A percentile compares a stretch with the other conserved stretches of the same genome.
These are phyloP conservation scores for Multifurca ochricompacta DNA, from an alignment of 768 basidiomycete genomes.

Conservation along the genomic window DNA sequence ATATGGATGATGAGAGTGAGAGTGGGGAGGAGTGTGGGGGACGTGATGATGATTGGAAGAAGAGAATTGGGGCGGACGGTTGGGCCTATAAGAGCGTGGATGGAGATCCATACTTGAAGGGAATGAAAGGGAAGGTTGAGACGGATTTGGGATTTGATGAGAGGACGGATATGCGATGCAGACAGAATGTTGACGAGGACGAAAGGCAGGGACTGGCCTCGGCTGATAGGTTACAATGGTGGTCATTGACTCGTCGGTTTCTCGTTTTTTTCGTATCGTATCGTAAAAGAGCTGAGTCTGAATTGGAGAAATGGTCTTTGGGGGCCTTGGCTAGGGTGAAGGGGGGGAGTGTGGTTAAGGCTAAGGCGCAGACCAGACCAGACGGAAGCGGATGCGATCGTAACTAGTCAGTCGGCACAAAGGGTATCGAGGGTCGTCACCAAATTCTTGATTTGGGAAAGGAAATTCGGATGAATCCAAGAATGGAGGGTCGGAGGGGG, in stretches of 20 bases:
- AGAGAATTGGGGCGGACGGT: constrained; percentile 10
- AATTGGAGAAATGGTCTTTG: constrained; percentile 2
- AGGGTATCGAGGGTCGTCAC: constrained; percentile 10
- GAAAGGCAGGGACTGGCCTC: constrained; percentile 13
- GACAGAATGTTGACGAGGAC: constrained; percentile 14
- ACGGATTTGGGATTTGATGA: constrained; percentile 8
- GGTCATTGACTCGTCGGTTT: constrained; percentile 6
- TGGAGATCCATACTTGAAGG: constrained; percentile 12
- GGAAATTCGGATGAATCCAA: constrained; percentile 1
- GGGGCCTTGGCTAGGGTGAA: no score
- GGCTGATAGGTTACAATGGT: constrained; percentile 14
- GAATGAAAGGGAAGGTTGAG: constrained; percentile 17
- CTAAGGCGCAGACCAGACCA: not conserved
- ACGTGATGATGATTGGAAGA: not conserved
- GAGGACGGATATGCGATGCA: constrained; percentile 9
- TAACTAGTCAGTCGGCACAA: constrained; percentile 14
- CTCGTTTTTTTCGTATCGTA: no score
- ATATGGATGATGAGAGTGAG: not conserved
- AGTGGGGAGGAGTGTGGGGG: constrained; percentile 9
- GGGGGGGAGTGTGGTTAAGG: no score
- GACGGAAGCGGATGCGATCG: constrained; percentile 18
- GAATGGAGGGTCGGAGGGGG: not conserved
- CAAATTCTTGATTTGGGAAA: not conserved
- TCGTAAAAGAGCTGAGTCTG: constrained; percentile 18
- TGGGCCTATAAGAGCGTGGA: constrained; percentile 17